These are phyloP conservation scores for Aspergillus diversus DNA, from an alignment of 495 filamentous ascomycete species.

Conservation along the genomic window DNA sequence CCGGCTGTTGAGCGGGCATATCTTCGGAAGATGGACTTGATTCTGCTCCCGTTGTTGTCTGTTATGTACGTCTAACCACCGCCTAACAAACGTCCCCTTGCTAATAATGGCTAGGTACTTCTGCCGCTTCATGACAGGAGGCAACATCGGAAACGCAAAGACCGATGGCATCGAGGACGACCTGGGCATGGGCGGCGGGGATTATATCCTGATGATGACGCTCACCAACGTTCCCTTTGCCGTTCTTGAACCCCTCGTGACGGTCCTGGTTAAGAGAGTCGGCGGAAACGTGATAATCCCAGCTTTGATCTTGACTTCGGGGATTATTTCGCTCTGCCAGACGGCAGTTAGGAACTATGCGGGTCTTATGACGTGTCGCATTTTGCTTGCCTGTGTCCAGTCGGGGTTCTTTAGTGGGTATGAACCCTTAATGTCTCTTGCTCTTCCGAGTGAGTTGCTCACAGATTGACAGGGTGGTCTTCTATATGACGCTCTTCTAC, in stretches of 20 bases:
- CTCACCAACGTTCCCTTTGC: slow-evolving; percentile 73
- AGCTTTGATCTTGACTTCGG: slow-evolving; percentile 14
- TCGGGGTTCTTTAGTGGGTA: slow-evolving; percentile 20
- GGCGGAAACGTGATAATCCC: slow-evolving; percentile 44
- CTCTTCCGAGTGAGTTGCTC: background rate
- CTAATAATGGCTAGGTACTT: slow-evolving; percentile 50
- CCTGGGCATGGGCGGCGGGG: slow-evolving; percentile 52
- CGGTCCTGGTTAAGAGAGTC: slow-evolving; percentile 61
- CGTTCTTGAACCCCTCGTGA: slow-evolving; percentile 57
- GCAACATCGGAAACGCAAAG: slow-evolving; percentile 65
- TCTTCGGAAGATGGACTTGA: slow-evolving; percentile 13
- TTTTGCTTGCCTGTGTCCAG: slow-evolving; percentile 19
- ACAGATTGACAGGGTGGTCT: slow-evolving; percentile 38
- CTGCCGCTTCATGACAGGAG: slow-evolving; percentile 58
- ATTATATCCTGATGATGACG: slow-evolving; percentile 64
- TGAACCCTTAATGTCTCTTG: background rate
- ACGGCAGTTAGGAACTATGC: slow-evolving; percentile 17
- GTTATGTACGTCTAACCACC: too few species aligned
- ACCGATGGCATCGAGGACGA: slow-evolving; percentile 53
- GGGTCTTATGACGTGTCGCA: slow-evolving; percentile 27
- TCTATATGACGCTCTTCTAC: slow-evolving; percentile 59
- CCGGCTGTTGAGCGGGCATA: slow-evolving; percentile 7
- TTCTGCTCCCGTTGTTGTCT: slow-evolving; percentile 7
- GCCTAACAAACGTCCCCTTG: too few species aligned
- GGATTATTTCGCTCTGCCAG: slow-evolving; percentile 16